These are phyloP conservation scores for Pinus taeda DNA, from an alignment of 75 land plant species.

Conservation along the genomic window DNA sequence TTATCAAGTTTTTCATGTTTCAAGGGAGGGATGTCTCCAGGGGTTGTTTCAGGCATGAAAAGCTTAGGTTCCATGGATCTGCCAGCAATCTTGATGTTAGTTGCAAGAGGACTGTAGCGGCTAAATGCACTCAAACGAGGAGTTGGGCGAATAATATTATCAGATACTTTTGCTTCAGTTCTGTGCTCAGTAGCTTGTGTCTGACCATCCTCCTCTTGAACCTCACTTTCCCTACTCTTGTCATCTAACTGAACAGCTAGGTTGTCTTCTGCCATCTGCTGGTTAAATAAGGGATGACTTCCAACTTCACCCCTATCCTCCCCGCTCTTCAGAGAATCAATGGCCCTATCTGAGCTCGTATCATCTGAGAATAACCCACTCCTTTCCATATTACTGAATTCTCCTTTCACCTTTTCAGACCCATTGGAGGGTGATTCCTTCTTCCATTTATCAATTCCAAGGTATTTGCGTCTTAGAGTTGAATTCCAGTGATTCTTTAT, in stretches of 20 bases:
- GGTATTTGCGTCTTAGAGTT: constrained; percentile 54
- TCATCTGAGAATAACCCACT: constrained; percentile 37
- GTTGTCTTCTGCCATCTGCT: constrained; percentile 4
- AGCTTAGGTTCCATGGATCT: neutral
- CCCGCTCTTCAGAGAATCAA: constrained; percentile 22
- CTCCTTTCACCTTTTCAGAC: constrained; percentile 27
- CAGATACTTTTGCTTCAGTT: constrained; percentile 20
- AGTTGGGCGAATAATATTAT: constrained; percentile 53
- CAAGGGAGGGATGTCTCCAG: constrained; percentile 12
- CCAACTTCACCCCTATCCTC: constrained; percentile 32
- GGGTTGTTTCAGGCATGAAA: constrained; percentile 7
- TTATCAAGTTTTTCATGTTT: constrained; percentile 16
- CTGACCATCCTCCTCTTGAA: neutral
- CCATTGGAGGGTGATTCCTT: constrained; percentile 26
- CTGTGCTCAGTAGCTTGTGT: constrained; percentile 6
- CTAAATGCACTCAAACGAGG: constrained; percentile 87
- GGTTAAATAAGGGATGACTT: constrained; percentile 8
- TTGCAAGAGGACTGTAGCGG: constrained; percentile 32
- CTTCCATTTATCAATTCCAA: constrained; percentile 25
- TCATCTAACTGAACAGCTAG: constrained; percentile 16
- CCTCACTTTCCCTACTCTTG: neutral
- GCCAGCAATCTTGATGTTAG: neutral
- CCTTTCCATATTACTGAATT: constrained; percentile 16
- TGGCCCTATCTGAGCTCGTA: constrained; percentile 36
- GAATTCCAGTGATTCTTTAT: constrained; percentile 98